Evolutionary conservation across 1,284 basidiomycete genomes (phyloP), one percentile per base, ranked within the genome.

Genomic region (Rhodotorula sp.): DNA sequence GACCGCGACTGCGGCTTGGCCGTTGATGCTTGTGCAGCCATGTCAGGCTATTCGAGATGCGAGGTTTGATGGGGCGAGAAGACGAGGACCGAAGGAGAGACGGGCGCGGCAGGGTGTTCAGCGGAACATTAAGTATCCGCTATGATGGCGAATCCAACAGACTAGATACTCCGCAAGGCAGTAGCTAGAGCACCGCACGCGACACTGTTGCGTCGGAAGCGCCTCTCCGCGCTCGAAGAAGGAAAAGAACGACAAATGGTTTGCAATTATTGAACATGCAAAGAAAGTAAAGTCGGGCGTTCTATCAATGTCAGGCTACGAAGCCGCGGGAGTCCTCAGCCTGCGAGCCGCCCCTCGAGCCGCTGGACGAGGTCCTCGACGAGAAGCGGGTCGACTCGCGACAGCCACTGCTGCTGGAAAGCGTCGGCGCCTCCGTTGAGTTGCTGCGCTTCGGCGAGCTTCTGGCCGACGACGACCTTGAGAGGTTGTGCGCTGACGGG

Each of bases 401-500:
- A 28, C 15, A 79, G 60, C 60, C 69, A 74, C 26, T 52, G 55
- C 50, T 64, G 56, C 43, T 69, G 59, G 60, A 78, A 78, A 19
- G 60, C 69, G 10, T 72, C 69, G 3, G 61, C 28, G 0, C 77
- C 77, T 19, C 78, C 78, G 57, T 73, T 70, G 23, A 75, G 26
- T 48, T 56, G 66, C 50, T 75, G 71, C 26, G 71, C 71, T 28
- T 69, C 47, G 18, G 64, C 60, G 5, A 79, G 59, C 50, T 75
- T 71, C 21, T 64, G 38, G 1, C 67, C 64, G 26, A 79, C 75
- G 52, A 71, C 57, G 7, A 54, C 57, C 31, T 50, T 60, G 19
- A 79, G 67, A 38, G 69, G 72, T n/a, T 54, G n/a, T 5, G 70
- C 67, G 26, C 71, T 68, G 38, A 79, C 58, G 1, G 77, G 77